phyloP scores from a whole-genome alignment of 192 early-diverging fungal genomes.

The Coemansia sp. region DNA sequence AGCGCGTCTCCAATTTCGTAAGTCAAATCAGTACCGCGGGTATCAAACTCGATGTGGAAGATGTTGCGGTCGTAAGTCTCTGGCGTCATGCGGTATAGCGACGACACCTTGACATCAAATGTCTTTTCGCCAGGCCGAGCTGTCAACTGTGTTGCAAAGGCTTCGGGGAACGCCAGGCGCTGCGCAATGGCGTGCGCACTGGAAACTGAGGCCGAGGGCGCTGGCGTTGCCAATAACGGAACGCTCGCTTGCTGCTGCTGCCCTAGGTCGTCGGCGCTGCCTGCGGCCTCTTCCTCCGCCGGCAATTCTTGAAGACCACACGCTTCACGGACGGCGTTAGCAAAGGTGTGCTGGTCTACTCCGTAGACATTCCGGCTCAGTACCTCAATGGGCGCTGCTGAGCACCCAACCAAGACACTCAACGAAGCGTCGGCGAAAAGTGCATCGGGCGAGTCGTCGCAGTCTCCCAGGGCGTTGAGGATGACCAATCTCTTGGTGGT shows the following conservation, averaged over 20 bases:
- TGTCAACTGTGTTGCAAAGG: constrained; percentile 22
- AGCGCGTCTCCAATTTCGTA: constrained; percentile 95
- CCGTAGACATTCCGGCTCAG: constrained; percentile 23
- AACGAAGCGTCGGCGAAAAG: constrained; percentile 77
- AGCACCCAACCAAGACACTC: constrained; percentile 60
- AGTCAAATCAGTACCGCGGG: constrained; percentile 71
- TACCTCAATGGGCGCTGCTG: constrained; percentile 36
- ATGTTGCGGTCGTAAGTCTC: constrained; percentile 90
- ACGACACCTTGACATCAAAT: constrained; percentile 37
- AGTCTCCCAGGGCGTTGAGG: constrained; percentile 63
- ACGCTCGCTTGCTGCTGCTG: background rate
- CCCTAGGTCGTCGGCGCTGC: background rate
- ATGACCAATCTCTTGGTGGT: constrained; percentile 73
- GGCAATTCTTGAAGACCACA: constrained; percentile 22
- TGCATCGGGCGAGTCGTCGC: constrained; percentile 57
- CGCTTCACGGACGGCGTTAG: constrained; percentile 11
- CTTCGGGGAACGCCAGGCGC: constrained; percentile 50
- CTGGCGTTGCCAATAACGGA: background rate
- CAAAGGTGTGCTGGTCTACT: background rate
- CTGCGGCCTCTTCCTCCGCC: background rate
- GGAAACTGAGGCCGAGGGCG: constrained; percentile 10
- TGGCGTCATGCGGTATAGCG: constrained; percentile 77
- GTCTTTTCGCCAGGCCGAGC: constrained; percentile 36
- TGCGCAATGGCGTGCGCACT: constrained; percentile 23
- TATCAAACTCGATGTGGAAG: constrained; percentile 97